Evolutionary conservation across 805 yeast genomes (phyloP).

Genomic region (Pichia membranifaciens): DNA sequence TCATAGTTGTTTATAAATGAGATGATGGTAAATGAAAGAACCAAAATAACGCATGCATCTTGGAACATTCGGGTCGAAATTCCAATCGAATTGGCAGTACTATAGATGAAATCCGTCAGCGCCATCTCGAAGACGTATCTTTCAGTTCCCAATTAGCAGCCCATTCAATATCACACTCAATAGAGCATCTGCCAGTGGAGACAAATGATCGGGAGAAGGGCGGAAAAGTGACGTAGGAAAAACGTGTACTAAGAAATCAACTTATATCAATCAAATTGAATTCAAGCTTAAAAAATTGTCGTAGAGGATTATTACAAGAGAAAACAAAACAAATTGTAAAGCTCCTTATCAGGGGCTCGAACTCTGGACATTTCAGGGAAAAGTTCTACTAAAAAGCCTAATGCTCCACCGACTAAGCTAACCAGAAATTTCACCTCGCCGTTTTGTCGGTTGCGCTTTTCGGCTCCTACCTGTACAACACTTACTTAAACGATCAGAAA

Average conservation of each 20-base stretch:
- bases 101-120: neutral
- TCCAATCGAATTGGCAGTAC: neutral
- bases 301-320: no score
- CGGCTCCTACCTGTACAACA: no score
- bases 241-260: no score
- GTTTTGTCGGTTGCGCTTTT: no score
- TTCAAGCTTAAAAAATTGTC: no score
- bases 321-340: neutral
- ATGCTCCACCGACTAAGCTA: conserved; percentile 70
- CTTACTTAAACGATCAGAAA: no score
- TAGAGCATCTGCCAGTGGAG: no score
- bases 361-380: conserved; percentile 60
- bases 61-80: conserved; percentile 2
- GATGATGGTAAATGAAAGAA: conserved; percentile 1
- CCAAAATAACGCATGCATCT: conserved; percentile 11
- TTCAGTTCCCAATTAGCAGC: no score
- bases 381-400: conserved; percentile 60
- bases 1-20: conserved; percentile 9
- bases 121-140: neutral
- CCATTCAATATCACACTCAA: neutral
- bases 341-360: conserved; percentile 57
- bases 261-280: no score
- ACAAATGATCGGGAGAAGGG: no score
- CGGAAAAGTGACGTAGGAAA: no score
- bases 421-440: conserved; percentile 25